Percentiles rank a stretch among this genome's conserved stretches.
Evolutionary conservation across 2,329 filamentous ascomycete genomes (phyloP).

Genomic region (Hortaea sp.): DNA sequence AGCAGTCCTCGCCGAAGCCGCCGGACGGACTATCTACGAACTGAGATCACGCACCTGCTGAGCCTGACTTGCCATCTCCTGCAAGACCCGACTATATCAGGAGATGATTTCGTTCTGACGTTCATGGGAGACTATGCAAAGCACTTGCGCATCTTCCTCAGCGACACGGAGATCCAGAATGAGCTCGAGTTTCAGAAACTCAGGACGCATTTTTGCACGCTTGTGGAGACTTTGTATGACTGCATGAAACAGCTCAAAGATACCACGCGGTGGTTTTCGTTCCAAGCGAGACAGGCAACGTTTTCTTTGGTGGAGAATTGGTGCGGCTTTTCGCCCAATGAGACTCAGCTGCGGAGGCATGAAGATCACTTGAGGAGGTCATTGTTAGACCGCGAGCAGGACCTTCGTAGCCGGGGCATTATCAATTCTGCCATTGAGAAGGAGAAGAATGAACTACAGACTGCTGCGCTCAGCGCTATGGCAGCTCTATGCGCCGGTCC

Average conservation of each 20-base stretch:
- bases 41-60: slow-evolving; percentile 93
- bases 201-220: slow-evolving; percentile 82
- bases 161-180: slow-evolving; percentile 87
- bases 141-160: slow-evolving; percentile 86
- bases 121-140: slow-evolving; percentile 85
- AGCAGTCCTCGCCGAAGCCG: slow-evolving; percentile 68
- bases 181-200: slow-evolving; percentile 92
- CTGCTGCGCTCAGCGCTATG: slow-evolving; percentile 89
- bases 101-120: slow-evolving; percentile 71
- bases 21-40: slow-evolving; percentile 76
- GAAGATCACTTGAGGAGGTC: slow-evolving; percentile 84
- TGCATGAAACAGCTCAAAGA: slow-evolving; percentile 79
- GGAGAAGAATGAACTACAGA: slow-evolving; percentile 85
- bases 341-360: slow-evolving; percentile 66
- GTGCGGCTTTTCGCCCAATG: slow-evolving; percentile 94
- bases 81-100: slow-evolving; percentile 64
- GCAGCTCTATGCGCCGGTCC: slow-evolving; percentile 76
- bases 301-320: slow-evolving; percentile 98
- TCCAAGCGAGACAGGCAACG: slow-evolving; percentile 88
- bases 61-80: slow-evolving; percentile 87
- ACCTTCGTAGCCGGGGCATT: slow-evolving; percentile 63
- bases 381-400: slow-evolving; percentile 65
- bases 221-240: slow-evolving; percentile 88
- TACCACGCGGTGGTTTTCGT: slow-evolving; percentile 89
- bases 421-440: slow-evolving; percentile 90